phyloP scores from a whole-genome alignment of 2,329 filamentous ascomycete genomes.

The Alternaria sp. region DNA sequence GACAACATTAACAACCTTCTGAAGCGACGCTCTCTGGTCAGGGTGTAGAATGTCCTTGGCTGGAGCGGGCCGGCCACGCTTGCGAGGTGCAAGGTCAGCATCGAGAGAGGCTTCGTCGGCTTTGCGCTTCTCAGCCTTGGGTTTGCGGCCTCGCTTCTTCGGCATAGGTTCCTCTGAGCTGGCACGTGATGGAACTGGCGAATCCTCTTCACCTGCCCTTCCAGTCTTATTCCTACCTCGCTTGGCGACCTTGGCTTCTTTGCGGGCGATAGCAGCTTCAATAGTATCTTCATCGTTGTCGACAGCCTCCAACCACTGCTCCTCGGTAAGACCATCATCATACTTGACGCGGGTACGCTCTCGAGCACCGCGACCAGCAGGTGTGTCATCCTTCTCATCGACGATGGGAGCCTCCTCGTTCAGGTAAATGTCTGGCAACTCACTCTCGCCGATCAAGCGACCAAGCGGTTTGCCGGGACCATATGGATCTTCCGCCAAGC shows the following conservation, averaged over 20 bases:
- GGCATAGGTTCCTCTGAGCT: slow-evolving; percentile 81
- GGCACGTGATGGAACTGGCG: slow-evolving; percentile 79
- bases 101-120: slow-evolving; percentile 72
- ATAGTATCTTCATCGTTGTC: slow-evolving; percentile 96
- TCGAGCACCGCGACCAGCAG: slow-evolving; percentile 85
- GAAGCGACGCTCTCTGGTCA: slow-evolving; percentile 78
- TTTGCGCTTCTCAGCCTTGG: slow-evolving; percentile 84
- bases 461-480: slow-evolving; percentile 75
- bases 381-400: slow-evolving; percentile 79
- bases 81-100: slow-evolving; percentile 71
- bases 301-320: slow-evolving; percentile 98
- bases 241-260: slow-evolving; percentile 83
- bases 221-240: slow-evolving; percentile 79
- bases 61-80: slow-evolving; percentile 70
- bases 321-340: slow-evolving; percentile 96
- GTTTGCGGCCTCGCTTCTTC: slow-evolving; percentile 85
- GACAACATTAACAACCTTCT: slow-evolving; percentile 78
- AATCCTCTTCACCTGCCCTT: slow-evolving; percentile 65
- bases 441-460: slow-evolving; percentile 85
- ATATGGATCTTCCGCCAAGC: slow-evolving; percentile 72
- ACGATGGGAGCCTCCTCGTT: slow-evolving; percentile 82
- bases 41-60: slow-evolving; percentile 74
- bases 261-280: slow-evolving; percentile 90
- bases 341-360: slow-evolving; percentile 95
- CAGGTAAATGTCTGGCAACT: slow-evolving; percentile 94